These are phyloP conservation scores for Micractinium sp. DNA, from an alignment of 139 green algal species.

Conservation along the genomic window DNA sequence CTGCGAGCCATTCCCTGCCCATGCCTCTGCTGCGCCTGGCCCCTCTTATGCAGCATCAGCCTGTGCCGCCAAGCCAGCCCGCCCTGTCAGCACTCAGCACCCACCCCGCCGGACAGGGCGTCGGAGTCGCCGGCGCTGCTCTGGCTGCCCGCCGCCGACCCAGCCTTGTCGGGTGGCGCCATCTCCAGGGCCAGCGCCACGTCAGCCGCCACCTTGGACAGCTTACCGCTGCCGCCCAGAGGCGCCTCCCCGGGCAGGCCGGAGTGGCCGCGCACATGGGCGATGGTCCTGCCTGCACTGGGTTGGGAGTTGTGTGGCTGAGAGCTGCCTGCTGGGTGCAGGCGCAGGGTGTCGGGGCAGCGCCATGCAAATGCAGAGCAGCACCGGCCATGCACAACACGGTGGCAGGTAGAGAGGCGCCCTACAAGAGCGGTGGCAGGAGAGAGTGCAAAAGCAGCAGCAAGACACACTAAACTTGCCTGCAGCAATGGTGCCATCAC, in stretches of 20 bases:
- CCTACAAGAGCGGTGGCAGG: too few relatives aligned
- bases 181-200: background rate
- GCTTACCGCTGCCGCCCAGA: background rate
- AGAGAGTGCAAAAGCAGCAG: background rate
- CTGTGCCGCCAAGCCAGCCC: background rate
- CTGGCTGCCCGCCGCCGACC: background rate
- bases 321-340: too few relatives aligned
- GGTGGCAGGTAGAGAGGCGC: background rate
- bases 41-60: too few relatives aligned
- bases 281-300: background rate
- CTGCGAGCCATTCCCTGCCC: too few relatives aligned
- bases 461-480: background rate
- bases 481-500: background rate
- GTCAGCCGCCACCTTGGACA: background rate
- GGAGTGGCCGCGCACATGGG: background rate
- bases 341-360: too few relatives aligned
- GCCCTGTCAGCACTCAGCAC: background rate
- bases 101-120: background rate
- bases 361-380: too few relatives aligned
- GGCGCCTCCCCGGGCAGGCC: background rate
- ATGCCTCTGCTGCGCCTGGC: too few relatives aligned
- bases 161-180: background rate
- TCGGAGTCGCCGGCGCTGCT: background rate
- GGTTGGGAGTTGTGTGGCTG: too few relatives aligned
- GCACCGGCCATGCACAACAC: background rate